Conservation (phyloP, 2,329 filamentous ascomycete genomes). For the Falciphora oryzae region DNA sequence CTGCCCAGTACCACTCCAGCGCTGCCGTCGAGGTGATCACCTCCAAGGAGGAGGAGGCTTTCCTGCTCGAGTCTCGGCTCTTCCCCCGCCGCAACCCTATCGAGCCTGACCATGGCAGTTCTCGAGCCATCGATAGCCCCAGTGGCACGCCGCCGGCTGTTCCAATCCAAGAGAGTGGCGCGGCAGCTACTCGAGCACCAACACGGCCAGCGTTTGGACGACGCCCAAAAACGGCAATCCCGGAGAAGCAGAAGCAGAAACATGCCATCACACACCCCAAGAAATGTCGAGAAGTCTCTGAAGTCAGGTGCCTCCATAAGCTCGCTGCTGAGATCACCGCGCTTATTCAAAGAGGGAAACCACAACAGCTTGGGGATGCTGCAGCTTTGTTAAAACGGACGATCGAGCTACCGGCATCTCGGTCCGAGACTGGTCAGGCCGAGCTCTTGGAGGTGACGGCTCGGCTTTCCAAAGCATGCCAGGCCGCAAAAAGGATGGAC, state of each 20-base stretch:
- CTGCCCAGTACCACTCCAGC: conserved; percentile 31
- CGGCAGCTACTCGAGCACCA: not conserved
- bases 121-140: too few relatives aligned
- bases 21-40: conserved; percentile 20
- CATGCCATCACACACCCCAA: not conserved
- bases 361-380: not conserved
- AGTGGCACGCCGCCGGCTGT: too few relatives aligned
- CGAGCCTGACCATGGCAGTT: not conserved
- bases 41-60: conserved; percentile 19
- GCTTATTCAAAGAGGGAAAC: not conserved
- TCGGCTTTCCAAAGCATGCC: conserved; percentile 28
- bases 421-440: not conserved
- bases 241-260: not conserved
- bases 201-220: not conserved
- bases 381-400: not conserved
- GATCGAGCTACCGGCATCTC: not conserved
- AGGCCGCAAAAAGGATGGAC: conserved; percentile 22
- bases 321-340: not conserved
- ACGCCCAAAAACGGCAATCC: not conserved
- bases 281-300: not conserved
- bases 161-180: not conserved
- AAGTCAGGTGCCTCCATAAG: not conserved
- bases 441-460: conserved; percentile 20
- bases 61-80: conserved; percentile 10
- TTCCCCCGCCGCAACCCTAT: not conserved